Base-by-base conservation (phyloP, 1,139 yeast species). In the Magnusiomyces sp. region DNA sequence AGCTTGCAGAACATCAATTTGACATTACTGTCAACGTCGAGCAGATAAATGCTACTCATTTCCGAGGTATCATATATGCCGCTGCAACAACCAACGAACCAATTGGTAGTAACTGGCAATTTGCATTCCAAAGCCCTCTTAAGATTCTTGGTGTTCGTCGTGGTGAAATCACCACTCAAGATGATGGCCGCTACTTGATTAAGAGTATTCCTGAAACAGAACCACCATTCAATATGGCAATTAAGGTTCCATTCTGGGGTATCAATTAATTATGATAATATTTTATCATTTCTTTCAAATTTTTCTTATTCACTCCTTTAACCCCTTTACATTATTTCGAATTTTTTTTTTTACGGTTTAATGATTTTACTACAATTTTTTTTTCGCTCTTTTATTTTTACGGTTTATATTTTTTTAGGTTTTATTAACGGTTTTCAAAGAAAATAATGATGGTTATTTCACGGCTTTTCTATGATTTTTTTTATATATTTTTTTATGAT, bases 221-320 rank as follows among this genome's bases (percentile, higher is more conserved):
- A 33, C 50, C 50, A 3, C 20, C 40, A 16, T 41, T 48, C 10
- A 45, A 45, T 20, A 50, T 50, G 53, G 53, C 50, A 7, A 42
- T 50, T 32, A 32, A 34, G 5, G 43, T 50, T 42, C 50, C 50
- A 11, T 50, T 47, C 48, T 50, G 50, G 49, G 53, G 50, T 19
- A 14, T 34, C 16, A 10, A 40, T 5, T 46, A 34, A 46, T 9
- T 14, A 14, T 38, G 37, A 39, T 39, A n/a, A 5, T 7, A 6
- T 34, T 34, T 43, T n/a, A 16, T 31, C 19, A 19, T 23, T 36
- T 44, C 10, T 13, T 34, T 4, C 23, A 13, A 14, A 36, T 44
- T 37, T 19, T 29, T 13, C 14, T 44, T 23, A 36, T 36, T n/a
- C 29, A 23, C 29, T 23, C 29, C 29, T 23, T 23, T 23, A 7